Evolutionary conservation across 148 eudicot species (phyloP).

Genomic region (Linanthus parryae): DNA sequence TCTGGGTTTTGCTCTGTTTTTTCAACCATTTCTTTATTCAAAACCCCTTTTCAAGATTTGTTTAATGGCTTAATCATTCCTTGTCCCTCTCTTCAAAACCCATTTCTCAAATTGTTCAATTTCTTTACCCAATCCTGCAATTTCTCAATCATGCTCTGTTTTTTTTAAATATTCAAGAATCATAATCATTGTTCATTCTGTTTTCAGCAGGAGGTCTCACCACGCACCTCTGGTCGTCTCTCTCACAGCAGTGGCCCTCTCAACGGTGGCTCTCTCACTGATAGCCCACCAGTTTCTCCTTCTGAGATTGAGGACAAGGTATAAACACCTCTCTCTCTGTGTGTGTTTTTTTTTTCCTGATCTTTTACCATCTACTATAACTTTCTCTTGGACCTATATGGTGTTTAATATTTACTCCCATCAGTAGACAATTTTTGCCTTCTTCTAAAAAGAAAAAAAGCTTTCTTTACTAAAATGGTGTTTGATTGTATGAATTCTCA

Average conservation of each 20-base stretch:
- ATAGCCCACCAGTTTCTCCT: conserved; percentile 92
- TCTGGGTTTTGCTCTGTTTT: conserved; percentile 20
- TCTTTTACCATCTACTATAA: no score
- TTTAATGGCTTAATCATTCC: neutral
- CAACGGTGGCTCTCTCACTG: conserved; percentile 78
- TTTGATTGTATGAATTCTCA: no score
- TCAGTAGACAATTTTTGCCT: no score
- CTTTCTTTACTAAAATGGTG: no score
- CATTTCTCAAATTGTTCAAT: neutral
- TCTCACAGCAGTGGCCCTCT: conserved; percentile 97
- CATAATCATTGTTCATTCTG: neutral
- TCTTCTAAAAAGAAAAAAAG: no score
- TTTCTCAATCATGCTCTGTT: neutral
- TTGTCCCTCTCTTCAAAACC: no score
- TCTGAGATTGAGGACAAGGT: conserved; percentile 96
- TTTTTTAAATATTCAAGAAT: neutral
- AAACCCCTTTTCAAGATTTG: no score
- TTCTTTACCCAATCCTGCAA: neutral
- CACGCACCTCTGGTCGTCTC: conserved; percentile 87
- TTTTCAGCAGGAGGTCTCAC: conserved; percentile 88
- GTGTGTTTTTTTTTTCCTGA: no score
- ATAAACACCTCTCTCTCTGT: conserved; percentile 4
- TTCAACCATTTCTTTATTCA: no score
- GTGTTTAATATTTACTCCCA: no score
- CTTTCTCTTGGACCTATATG: no score